These are phyloP conservation scores for Linum trigynum DNA, from an alignment of 345 rosid species.

Conservation along the genomic window DNA sequence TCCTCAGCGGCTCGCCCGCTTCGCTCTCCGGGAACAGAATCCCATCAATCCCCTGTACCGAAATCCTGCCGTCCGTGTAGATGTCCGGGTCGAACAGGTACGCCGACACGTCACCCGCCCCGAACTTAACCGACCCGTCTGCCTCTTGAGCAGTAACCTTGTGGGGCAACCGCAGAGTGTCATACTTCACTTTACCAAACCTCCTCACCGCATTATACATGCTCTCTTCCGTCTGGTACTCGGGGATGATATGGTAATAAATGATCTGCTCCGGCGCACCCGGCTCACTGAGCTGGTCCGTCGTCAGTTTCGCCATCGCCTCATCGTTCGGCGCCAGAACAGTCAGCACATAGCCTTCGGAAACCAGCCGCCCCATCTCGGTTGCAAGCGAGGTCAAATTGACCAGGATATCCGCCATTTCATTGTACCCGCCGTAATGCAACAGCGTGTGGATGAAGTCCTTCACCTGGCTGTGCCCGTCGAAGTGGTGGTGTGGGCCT, in stretches of 20 bases:
- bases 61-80: conserved; percentile 83
- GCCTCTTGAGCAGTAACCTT: conserved; percentile 85
- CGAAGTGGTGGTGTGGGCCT: conserved; percentile 67
- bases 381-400: conserved; percentile 86
- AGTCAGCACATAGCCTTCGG: conserved; percentile 84
- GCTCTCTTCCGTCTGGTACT: conserved; percentile 96
- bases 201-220: conserved; percentile 93
- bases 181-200: conserved; percentile 77
- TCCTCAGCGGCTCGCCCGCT: not conserved
- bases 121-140: conserved; percentile 90
- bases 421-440: conserved; percentile 94
- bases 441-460: conserved; percentile 81
- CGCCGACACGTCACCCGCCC: conserved; percentile 61
- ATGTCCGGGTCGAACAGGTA: conserved; percentile 95
- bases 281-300: conserved; percentile 88
- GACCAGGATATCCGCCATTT: conserved; percentile 90
- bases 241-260: conserved; percentile 81
- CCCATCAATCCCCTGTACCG: conserved; percentile 88
- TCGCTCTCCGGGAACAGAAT: conserved; percentile 53
- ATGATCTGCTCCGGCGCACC: conserved; percentile 95
- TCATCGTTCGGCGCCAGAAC: conserved; percentile 95
- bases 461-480: conserved; percentile 82
- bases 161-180: conserved; percentile 80
- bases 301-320: conserved; percentile 87
- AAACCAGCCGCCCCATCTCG: conserved; percentile 84